A percentile compares a stretch with the other conserved stretches of the same genome.
These are phyloP conservation scores for Acanthamoeba healyi DNA, from an alignment of 208 protist genomes.

Conservation along the genomic window DNA sequence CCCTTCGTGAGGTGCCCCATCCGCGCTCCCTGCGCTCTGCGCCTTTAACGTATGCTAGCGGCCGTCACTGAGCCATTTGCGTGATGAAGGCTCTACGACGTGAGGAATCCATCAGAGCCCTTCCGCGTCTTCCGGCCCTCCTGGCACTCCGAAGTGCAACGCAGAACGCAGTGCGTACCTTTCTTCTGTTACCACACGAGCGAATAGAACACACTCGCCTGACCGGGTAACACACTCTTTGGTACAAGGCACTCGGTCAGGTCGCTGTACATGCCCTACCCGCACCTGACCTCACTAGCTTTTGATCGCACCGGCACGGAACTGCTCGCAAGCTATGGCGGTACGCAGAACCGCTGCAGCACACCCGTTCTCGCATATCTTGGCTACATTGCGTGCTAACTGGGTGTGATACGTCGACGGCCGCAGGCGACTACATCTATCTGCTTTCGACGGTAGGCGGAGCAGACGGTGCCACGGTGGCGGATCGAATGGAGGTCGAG, in stretches of 20 bases:
- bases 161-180: neutral
- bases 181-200: too few relatives aligned
- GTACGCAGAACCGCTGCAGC: too few relatives aligned
- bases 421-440: conserved; percentile 4
- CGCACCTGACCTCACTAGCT: neutral
- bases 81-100: conserved; percentile 15
- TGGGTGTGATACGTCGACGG: too few relatives aligned
- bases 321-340: conserved; percentile 9
- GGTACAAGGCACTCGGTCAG: neutral
- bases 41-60: too few relatives aligned
- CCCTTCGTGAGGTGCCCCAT: neutral
- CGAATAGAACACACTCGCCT: too few relatives aligned
- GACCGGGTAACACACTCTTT: too few relatives aligned
- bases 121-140: neutral
- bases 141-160: neutral
- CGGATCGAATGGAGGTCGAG: neutral
- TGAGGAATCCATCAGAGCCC: neutral
- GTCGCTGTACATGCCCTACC: neutral
- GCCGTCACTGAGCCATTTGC: too few relatives aligned
- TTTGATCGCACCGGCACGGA: neutral
- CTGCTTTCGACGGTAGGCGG: neutral
- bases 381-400: too few relatives aligned
- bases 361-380: too few relatives aligned
- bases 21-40: too few relatives aligned
- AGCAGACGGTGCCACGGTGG: neutral